These are phyloP conservation scores for Claviceps capensis DNA, from an alignment of 2,329 filamentous ascomycete genomes.

Conservation along the genomic window DNA sequence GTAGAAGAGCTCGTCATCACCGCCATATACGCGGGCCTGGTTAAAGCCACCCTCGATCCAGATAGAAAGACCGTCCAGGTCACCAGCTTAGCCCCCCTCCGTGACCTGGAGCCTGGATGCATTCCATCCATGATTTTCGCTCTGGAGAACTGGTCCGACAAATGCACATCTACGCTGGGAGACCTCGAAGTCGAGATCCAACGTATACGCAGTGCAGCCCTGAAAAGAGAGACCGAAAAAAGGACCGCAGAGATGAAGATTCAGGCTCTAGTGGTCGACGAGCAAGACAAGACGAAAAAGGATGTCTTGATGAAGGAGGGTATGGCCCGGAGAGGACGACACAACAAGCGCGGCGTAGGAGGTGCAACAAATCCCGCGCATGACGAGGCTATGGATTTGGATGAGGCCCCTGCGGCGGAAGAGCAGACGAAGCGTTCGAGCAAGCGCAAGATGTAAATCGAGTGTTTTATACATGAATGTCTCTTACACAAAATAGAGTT, in stretches of 20 bases:
- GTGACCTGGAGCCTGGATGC: slow-evolving; percentile 66
- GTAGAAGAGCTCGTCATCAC: slow-evolving; percentile 80
- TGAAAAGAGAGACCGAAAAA: slow-evolving; percentile 36
- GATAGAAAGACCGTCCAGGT: slow-evolving; percentile 61
- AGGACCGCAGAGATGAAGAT: slow-evolving; percentile 33
- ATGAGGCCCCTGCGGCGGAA: slow-evolving; percentile 33
- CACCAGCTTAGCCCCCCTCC: slow-evolving; percentile 68
- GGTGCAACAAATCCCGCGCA: slow-evolving; percentile 29
- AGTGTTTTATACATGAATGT: background rate
- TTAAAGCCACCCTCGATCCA: slow-evolving; percentile 74
- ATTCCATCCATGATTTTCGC: slow-evolving; percentile 54
- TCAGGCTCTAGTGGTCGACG: slow-evolving; percentile 32
- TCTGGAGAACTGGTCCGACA: slow-evolving; percentile 61
- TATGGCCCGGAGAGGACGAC: slow-evolving; percentile 11
- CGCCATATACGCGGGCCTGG: slow-evolving; percentile 73
- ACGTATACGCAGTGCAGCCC: slow-evolving; percentile 46
- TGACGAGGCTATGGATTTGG: slow-evolving; percentile 42
- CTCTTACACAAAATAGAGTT: background rate
- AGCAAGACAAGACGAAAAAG: slow-evolving; percentile 28
- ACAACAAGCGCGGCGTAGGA: slow-evolving; percentile 25
- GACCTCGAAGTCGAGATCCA: slow-evolving; percentile 66
- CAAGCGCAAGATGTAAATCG: slow-evolving; percentile 38
- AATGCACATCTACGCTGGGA: slow-evolving; percentile 59
- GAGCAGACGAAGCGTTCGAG: slow-evolving; percentile 37
- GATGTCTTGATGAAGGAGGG: slow-evolving; percentile 13